Evolutionary conservation across 2,329 filamentous ascomycete genomes (phyloP), one percentile per base, ranked within the genome.

Genomic region (Penicillium sp.): DNA sequence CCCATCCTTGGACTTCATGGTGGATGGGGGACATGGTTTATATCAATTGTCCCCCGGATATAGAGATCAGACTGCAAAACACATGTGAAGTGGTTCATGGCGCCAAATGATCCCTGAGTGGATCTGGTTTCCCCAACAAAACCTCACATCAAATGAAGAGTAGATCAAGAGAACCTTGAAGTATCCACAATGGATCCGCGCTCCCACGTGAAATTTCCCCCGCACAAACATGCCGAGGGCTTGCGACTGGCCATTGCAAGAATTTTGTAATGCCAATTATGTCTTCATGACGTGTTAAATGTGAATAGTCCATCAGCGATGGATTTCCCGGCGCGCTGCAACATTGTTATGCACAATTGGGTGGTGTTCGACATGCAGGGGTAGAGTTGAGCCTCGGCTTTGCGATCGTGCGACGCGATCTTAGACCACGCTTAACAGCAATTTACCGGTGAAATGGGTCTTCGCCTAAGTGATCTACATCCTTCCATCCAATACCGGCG

Each of bases 121-220:
- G 60, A 62, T 52, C 57, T 47, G 19, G 10, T 26, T 53, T 56
- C 53, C 61, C 62, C 60, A 64, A 63, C 60, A 60, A 50, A 59
- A 60, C 24, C 8, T 21, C 24, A 43, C 29, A 29, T 24, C 55
- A 50, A 58, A 52, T 57, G 49, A 52, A 35, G 33, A 52, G 37
- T 21, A 57, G 29, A 57, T 41, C 37, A 48, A 22, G 33, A 8
- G 29, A 13, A 37, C n/a, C 35, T 48, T 21, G 52, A 37, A 43
- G 19, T 37, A 16, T 35, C 27, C 41, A 22, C 19, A 52, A 56
- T 53, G 51, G 53, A 41, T 53, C 49, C 7, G 52, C 63, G 62
- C 61, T 41, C 52, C 47, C 62, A 64, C 57, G 62, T 63, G 53
- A 61, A 58, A 35, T 27, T 52, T 22, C 50, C 59, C 52, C 48